Base-by-base conservation (phyloP, 768 basidiomycete species). In the Agaricus bisporus region DNA sequence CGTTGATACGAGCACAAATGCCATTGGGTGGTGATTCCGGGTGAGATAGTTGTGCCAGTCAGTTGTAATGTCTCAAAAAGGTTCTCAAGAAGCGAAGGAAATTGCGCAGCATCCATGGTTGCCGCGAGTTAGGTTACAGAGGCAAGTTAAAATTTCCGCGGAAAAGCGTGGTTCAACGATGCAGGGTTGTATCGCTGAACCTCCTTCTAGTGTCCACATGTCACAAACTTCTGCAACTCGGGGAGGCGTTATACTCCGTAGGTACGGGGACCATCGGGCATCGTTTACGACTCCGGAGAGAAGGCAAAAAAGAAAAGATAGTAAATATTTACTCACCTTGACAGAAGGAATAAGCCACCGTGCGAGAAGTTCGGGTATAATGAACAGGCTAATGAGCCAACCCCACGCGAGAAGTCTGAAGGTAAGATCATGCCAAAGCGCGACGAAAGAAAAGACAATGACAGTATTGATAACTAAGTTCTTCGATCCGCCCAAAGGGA, bases 371-470 rank as follows among this genome's bases (percentile, higher is more conserved):
- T 98, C 95, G 0, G 95, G 95, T 5, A 93, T 56, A 56, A 99
- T 85, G 68, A 99, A 97, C 44, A 95, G 56, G 62, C 84, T 89
- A 55, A 95, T 78, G 9, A 97, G 84, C 97, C 97, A 98, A 2
- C 97, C 95, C 95, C 95, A 99, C 1, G 91, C 85, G 1, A 99
- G 75, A 4, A 98, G 77, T 22, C 77, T 77, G 66, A 95, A 85
- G 0, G 89, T 88, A 1, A 98, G 75, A 64, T 98, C 97, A 60
- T 99, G 97, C 95, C 95, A 99, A 17, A 99, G 71, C 0, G 97
- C 95, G 20, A 98, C 95, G 62, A 99, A 98, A 0, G 95, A 88
- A 74, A 98, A 98, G 17, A 95, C 81, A 38, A 95, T 69, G 9
- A 85, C 57, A 0, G 82, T 89, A 39, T 95, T 86, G 20, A 87